Evolutionary conservation across 805 yeast genomes (phyloP).

Genomic region (Barnettozyma vustinii): DNA sequence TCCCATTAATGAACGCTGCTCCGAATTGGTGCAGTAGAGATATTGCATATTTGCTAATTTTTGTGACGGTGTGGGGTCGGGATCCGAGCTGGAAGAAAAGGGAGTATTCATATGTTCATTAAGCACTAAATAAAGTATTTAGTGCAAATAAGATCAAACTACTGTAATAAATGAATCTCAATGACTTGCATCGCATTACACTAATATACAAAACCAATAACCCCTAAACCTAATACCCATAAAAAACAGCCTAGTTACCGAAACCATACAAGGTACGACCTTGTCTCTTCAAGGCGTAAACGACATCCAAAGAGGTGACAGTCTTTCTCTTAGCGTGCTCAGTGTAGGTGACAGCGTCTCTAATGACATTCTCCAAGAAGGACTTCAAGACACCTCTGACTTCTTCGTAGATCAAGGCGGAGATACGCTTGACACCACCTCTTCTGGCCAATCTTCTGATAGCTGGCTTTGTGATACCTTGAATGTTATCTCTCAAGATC

Average conservation of each 20-base stretch:
- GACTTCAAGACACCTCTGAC: constrained; percentile 95
- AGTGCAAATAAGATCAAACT: not conserved
- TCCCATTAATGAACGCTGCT: too few relatives aligned
- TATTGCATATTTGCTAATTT: too few relatives aligned
- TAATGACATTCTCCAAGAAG: constrained; percentile 93
- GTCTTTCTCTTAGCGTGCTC: constrained; percentile 99
- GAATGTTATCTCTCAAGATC: constrained; percentile 98
- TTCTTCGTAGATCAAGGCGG: constrained; percentile 98
- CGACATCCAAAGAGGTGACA: constrained; percentile 97
- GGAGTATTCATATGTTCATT: too few relatives aligned
- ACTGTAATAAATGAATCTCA: not conserved
- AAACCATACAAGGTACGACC: constrained; percentile 99
- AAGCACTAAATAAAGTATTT: too few relatives aligned
- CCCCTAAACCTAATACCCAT: constrained; percentile 10
- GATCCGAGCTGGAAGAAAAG: too few relatives aligned
- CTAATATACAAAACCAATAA: constrained; percentile 14
- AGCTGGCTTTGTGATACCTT: constrained; percentile 99
- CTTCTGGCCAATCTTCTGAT: constrained; percentile 99
- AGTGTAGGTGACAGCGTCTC: constrained; percentile 99
- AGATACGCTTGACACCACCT: constrained; percentile 99
- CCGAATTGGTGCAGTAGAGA: too few relatives aligned
- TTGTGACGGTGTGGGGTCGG: too few relatives aligned
- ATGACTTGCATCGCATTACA: constrained; percentile 4
- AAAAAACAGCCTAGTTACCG: constrained; percentile 72
- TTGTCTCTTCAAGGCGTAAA: constrained; percentile 99